Evolutionary conservation across 2,329 filamentous ascomycete genomes (phyloP), one percentile per base, ranked within the genome.

Genomic region (Microdochium paspali): DNA sequence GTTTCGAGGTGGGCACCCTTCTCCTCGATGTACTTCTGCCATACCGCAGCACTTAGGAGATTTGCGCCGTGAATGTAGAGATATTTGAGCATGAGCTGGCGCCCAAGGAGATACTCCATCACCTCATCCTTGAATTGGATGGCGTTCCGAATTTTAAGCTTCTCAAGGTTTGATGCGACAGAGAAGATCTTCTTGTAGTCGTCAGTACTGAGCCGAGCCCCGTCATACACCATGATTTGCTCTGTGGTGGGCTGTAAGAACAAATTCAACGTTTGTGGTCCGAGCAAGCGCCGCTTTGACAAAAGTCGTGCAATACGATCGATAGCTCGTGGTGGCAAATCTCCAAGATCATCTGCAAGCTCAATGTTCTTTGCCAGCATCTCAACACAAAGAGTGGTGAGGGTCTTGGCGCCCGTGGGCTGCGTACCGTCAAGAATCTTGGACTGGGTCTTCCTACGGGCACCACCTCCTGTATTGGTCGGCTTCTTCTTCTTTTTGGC

Each of bases 121-220:
- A 90, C 85, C 32, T 74, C 73, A 58, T 96, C 86, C 65, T 95
- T 95, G 72, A 96, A 85, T 60, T 95, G 90, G 45, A 93, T 87
- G n/a, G 84, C 88, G 58, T 90, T 91, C 44, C 85, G 82, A 10
- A 95, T 69, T 53, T 89, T 85, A 48, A 96, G 73, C 40, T 76
- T 76, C 56, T 80, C 80, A 47, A 95, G 69, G 5, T 73, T 73
- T 0, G 87, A 81, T 49, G 86, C 82, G 2, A 81, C 75, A 46
- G 89, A 84, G 52, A 96, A 90, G 39, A 95, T 87, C 53, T 83
- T 79, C 44, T 87, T 77, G 54, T 85, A 90, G 58, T 97, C 89
- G 54, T 90, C 79, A 2, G 79, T 77, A 44, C 79, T 77, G 10
- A 97, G 76, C 54, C 82, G 83, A 54, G 72, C 70, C 35, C 69